phyloP scores from a whole-genome alignment of 2,329 filamentous ascomycete species.

The Uncinocarpus reesii region DNA sequence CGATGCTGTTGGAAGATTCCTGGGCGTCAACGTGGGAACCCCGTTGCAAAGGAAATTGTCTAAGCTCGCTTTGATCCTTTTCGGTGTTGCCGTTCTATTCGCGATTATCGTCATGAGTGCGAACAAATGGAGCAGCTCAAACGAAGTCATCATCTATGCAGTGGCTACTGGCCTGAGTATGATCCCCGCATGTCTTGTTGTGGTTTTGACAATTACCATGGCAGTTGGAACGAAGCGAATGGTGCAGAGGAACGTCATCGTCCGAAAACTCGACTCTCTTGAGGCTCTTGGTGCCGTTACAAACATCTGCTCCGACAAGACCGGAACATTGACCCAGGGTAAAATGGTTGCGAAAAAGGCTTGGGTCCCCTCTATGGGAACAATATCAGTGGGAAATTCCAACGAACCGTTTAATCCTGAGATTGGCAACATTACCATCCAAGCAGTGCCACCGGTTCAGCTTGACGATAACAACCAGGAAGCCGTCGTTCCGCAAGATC shows the following conservation, averaged over 20 bases:
- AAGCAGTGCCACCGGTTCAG: slow-evolving; percentile 25
- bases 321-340: slow-evolving; percentile 52
- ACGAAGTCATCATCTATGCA: slow-evolving; percentile 56
- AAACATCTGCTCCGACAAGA: slow-evolving; percentile 49
- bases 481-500: slow-evolving; percentile 22
- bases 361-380: slow-evolving; percentile 50
- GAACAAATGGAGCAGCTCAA: slow-evolving; percentile 46
- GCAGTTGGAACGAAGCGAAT: slow-evolving; percentile 51
- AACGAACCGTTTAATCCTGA: slow-evolving; percentile 49
- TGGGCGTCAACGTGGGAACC: slow-evolving; percentile 59
- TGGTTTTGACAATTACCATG: slow-evolving; percentile 59
- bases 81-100: slow-evolving; percentile 56
- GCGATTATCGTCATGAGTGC: slow-evolving; percentile 59
- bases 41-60: slow-evolving; percentile 60
- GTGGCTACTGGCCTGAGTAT: slow-evolving; percentile 51
- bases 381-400: slow-evolving; percentile 47
- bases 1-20: slow-evolving; percentile 52
- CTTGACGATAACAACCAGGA: slow-evolving; percentile 22
- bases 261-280: slow-evolving; percentile 47
- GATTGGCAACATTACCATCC: slow-evolving; percentile 39
- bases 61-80: slow-evolving; percentile 56
- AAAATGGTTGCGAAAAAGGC: slow-evolving; percentile 54
- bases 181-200: slow-evolving; percentile 54
- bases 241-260: slow-evolving; percentile 48
- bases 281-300: slow-evolving; percentile 55